phyloP scores from a whole-genome alignment of 2,329 filamentous ascomycete genomes.

The Phaeosphaeria sp. region DNA sequence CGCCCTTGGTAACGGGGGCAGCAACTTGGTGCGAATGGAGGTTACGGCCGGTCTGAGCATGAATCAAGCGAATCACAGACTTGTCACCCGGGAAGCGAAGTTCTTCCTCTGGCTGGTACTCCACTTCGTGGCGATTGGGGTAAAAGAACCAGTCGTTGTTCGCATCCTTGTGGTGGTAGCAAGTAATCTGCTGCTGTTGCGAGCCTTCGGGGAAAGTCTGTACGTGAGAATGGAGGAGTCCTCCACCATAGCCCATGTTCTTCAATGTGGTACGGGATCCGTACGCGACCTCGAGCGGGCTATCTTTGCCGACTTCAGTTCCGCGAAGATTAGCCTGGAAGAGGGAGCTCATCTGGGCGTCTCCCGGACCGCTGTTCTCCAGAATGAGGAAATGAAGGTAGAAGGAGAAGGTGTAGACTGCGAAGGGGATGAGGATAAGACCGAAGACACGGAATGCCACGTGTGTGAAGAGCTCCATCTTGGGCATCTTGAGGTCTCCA shows the following conservation, averaged over 20 bases:
- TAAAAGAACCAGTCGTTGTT: constrained; percentile 99
- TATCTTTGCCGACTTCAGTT: constrained; percentile 92
- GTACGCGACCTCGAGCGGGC: constrained; percentile 87
- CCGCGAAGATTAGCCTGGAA: constrained; percentile 97
- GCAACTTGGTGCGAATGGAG: constrained; percentile 91
- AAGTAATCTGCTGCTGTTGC: constrained; percentile 93
- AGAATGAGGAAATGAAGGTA: constrained; percentile 93
- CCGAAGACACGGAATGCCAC: constrained; percentile 80
- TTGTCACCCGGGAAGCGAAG: constrained; percentile 78
- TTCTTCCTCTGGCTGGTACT: constrained; percentile 74
- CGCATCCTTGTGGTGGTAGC: constrained; percentile 99
- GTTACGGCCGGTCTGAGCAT: constrained; percentile 95
- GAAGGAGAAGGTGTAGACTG: constrained; percentile 96
- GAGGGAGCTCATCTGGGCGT: constrained; percentile 99
- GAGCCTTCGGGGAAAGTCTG: constrained; percentile 97
- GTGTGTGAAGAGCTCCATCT: constrained; percentile 77
- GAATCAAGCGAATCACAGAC: constrained; percentile 82
- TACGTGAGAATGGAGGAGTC: constrained; percentile 93
- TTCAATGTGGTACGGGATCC: constrained; percentile 93
- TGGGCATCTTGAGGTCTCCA: constrained; percentile 88
- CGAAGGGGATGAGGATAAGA: constrained; percentile 84
- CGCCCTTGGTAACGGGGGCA: constrained; percentile 86
- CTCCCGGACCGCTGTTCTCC: constrained; percentile 90
- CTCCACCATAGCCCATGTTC: constrained; percentile 99
- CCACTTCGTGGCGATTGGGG: constrained; percentile 79